These are phyloP conservation scores for Irpex rosettiformis DNA, from an alignment of 1,284 basidiomycete genomes.

Conservation along the genomic window DNA sequence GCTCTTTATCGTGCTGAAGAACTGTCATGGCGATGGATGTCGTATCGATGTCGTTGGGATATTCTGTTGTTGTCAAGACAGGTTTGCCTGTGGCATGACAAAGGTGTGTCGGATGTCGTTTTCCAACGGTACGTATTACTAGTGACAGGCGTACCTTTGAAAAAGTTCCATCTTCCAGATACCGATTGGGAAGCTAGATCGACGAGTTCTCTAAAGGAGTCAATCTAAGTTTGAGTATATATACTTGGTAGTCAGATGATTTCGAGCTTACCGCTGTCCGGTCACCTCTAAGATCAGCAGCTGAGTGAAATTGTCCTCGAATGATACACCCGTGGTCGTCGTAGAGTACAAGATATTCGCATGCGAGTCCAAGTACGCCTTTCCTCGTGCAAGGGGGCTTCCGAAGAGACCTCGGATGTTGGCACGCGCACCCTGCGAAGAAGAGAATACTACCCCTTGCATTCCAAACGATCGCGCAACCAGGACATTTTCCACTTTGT, in stretches of 20 bases:
- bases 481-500: constrained; percentile 55
- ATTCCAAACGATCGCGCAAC: constrained; percentile 56
- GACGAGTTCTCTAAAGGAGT: constrained; percentile 37
- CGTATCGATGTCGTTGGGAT: not conserved
- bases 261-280: constrained; percentile 40
- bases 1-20: not conserved
- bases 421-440: constrained; percentile 35
- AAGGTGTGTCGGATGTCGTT: not conserved
- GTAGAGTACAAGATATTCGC: constrained; percentile 31
- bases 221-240: too few relatives aligned
- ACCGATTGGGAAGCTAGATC: constrained; percentile 36
- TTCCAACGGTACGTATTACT: not conserved
- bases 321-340: constrained; percentile 36
- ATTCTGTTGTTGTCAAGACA: not conserved
- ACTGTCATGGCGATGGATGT: not conserved
- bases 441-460: constrained; percentile 48
- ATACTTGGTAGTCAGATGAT: too few relatives aligned
- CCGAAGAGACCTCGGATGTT: constrained; percentile 30
- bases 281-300: constrained; percentile 54
- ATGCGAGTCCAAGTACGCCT: constrained; percentile 23
- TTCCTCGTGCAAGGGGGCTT: not conserved
- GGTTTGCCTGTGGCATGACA: not conserved
- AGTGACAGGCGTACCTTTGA: constrained; percentile 34
- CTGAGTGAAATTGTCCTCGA: constrained; percentile 54
- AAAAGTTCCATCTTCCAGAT: constrained; percentile 49